These are phyloP conservation scores for Aspergillus brasiliensis DNA, from an alignment of 2,329 filamentous ascomycete species.

Conservation along the genomic window DNA sequence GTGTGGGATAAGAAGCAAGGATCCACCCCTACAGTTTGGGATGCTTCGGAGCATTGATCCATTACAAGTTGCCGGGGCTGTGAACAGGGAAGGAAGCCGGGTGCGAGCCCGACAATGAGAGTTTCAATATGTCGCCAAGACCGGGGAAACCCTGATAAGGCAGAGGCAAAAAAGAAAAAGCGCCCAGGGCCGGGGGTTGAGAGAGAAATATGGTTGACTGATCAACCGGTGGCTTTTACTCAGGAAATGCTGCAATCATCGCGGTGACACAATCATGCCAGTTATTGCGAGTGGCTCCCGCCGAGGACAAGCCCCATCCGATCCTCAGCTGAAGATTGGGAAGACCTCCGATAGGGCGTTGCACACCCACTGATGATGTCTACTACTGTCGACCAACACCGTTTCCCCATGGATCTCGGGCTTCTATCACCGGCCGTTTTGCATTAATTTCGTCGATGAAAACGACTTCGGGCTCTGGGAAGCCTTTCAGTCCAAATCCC, in stretches of 20 bases:
- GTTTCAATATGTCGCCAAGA: not conserved
- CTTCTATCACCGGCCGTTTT: no score
- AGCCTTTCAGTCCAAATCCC: not conserved
- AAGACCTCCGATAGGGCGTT: constrained; percentile 2
- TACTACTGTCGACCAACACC: not conserved
- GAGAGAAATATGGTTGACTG: not conserved
- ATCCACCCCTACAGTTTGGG: not conserved
- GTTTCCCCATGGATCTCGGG: not conserved
- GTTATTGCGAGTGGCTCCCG: not conserved
- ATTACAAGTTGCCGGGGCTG: not conserved
- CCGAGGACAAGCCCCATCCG: not conserved
- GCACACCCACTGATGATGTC: constrained; percentile 9
- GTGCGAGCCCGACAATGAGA: not conserved
- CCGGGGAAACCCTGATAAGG: not conserved
- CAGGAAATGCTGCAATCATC: not conserved
- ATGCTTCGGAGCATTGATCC: not conserved
- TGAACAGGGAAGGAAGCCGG: not conserved
- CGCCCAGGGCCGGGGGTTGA: not conserved
- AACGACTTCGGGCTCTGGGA: not conserved
- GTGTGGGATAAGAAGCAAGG: not conserved
- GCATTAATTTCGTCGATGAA: no score
- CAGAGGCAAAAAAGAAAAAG: not conserved
- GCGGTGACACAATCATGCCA: not conserved
- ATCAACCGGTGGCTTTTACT: not conserved
- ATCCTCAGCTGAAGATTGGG: not conserved